Evolutionary conservation across 805 yeast genomes (phyloP).

Genomic region (Priceomyces carsonii): DNA sequence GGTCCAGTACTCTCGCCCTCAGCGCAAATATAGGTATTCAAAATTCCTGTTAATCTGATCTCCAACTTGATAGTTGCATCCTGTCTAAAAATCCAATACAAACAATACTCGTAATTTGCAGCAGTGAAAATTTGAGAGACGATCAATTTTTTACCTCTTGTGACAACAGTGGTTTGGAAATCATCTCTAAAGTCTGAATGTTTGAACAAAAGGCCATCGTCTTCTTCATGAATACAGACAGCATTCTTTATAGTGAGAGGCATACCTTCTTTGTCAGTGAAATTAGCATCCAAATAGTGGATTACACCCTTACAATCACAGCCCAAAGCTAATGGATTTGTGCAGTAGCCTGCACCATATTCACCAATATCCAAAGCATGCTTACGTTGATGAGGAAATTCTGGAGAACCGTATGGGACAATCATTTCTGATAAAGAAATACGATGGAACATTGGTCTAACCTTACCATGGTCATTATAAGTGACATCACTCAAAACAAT

Average conservation of each 20-base stretch:
- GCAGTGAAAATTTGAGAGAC: constrained; percentile 84
- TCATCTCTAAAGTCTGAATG: constrained; percentile 84
- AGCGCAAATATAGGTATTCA: constrained; percentile 68
- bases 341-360: constrained; percentile 85
- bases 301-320: constrained; percentile 88
- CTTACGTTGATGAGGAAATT: constrained; percentile 79
- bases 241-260: constrained; percentile 75
- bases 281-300: constrained; percentile 80
- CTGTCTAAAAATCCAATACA: constrained; percentile 81
- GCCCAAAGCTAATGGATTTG: constrained; percentile 75
- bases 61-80: constrained; percentile 83
- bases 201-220: constrained; percentile 75
- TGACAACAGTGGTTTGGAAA: constrained; percentile 70
- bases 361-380: constrained; percentile 88
- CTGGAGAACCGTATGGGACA: constrained; percentile 82
- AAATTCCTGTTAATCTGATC: constrained; percentile 77
- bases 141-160: constrained; percentile 73
- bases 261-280: constrained; percentile 65
- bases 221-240: constrained; percentile 84
- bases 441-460: constrained; percentile 75
- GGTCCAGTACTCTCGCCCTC: constrained; percentile 69
- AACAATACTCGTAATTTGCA: constrained; percentile 82
- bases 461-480: constrained; percentile 75
- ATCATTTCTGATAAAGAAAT: constrained; percentile 79
- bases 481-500: constrained; percentile 72